Base-by-base conservation (phyloP, 1,284 basidiomycete genomes). In the Psilocybe mexicana region DNA sequence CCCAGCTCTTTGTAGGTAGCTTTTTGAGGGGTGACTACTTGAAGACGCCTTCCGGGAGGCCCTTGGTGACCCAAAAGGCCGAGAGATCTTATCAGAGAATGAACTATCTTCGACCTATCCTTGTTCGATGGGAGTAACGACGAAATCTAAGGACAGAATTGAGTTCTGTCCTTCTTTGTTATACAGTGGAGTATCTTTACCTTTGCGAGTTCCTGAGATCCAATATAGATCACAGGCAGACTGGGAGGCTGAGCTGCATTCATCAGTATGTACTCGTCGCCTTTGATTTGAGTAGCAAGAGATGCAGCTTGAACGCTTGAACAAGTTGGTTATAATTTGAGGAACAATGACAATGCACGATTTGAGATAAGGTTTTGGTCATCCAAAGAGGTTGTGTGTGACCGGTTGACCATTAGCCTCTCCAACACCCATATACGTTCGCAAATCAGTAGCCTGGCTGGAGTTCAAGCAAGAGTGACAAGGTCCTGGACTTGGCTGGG, bases 111-210 rank as follows among this genome's bases (percentile, higher is more conserved):
- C 0, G 94, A 94, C n/a, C 95, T 82, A 12, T 88, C 87, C 52
- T 71, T 77, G 70, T 97, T 96, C 1, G 92, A 92, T 0, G 94
- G 95, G 0, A 96, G 80, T 3, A 83, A 76, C 23, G 88, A 90
- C 1, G 86, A 90, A 56, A 78, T 75, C 86, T 84, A 61, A 10
- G n/a, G n/a, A 25, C 18, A 35, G 25, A 25, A 12, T 26, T 18
- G 24, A 48, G 36, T 35, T 12, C 26, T 42, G n/a, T 18, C 43
- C 53, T 23, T 35, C 2, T 42, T 43, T 18, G 10, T 36, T 12
- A 45, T 18, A 38, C 4, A 6, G 6, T 43, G 42, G 47, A 42
- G n/a, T 6, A 28, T 42, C 8, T 24, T 33, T 43, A 81, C 85
- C 68, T 78, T 79, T 35, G 79, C 74, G 2, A 88, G 74, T 26